A percentile compares a stretch with the other conserved stretches of the same genome.
Conservation (phyloP, 192 early-diverging fungal genomes). For the Umbelopsis isabellina region DNA sequence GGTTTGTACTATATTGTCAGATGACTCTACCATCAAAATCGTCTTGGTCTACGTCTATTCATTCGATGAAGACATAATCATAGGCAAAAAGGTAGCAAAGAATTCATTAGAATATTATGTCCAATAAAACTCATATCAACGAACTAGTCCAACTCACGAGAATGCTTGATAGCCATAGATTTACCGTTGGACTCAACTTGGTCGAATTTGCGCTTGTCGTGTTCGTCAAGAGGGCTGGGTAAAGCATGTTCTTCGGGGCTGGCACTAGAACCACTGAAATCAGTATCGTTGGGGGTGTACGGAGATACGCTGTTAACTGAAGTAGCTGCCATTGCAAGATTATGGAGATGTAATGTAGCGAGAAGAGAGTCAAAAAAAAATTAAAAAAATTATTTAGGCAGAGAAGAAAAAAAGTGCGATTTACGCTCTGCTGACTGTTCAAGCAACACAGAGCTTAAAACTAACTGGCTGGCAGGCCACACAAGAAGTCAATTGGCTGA, state of each 20-base stretch:
- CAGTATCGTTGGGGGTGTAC: not conserved
- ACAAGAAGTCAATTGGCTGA: too few relatives aligned
- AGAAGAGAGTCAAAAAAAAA: not conserved
- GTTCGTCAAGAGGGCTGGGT: not conserved
- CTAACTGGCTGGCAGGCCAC: too few relatives aligned
- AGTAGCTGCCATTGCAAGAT: slow-evolving; percentile 2
- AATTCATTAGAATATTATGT: not conserved
- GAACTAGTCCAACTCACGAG: not conserved
- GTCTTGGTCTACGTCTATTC: not conserved
- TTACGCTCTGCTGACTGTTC: too few relatives aligned
- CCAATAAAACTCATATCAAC: not conserved
- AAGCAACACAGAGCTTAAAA: not conserved
- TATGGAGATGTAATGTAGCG: not conserved
- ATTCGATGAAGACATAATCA: not conserved
- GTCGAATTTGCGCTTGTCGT: slow-evolving; percentile 26
- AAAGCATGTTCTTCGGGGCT: slow-evolving; percentile 3
- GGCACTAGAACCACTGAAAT: slow-evolving; percentile 11
- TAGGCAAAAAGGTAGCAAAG: not conserved
- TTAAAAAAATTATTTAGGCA: not conserved
- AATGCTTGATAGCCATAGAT: not conserved
- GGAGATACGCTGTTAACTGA: not conserved
- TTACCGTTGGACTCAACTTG: slow-evolving; percentile 11
- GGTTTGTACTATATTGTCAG: not conserved
- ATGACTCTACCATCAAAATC: slow-evolving; percentile 7
- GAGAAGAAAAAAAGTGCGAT: not conserved